Evolutionary conservation across 1,284 basidiomycete species (phyloP), one percentile per base, ranked within the genome.

Genomic region (Phellopilus nigrolimitatus): DNA sequence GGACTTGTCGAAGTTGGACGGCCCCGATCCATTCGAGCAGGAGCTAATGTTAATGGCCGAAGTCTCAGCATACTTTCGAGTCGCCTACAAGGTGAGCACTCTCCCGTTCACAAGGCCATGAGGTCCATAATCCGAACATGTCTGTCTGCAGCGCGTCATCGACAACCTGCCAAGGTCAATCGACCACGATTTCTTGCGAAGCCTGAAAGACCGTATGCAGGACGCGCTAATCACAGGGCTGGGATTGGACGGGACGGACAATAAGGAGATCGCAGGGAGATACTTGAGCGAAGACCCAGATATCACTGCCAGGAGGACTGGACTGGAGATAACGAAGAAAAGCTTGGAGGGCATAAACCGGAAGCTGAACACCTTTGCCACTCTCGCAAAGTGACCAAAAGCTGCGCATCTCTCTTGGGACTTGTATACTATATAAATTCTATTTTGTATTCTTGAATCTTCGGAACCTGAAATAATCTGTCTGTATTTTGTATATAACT

Each of bases 121-220:
- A 37, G 15, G 9, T 37, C 9, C 8, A 21, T 22, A 31, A 34
- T 46, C 25, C 21, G 4, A 22, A 9, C 22, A 24, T n/a, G 5
- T 9, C 25, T 21, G 5, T 17, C 15, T 13, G 30, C 53, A 83
- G 80, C 72, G 80, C n/a, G 63, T 79, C 48, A 71, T 79, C 22
- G 80, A 82, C 54, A 64, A 72, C 24, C 55, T 80, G 22, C 78
- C 78, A 0, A 63, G 75, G 7, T 66, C 67, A 24, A 78, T 81
- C 27, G 78, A 81, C 47, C 72, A 73, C 31, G 66, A 49, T n/a
- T 49, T 49, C 10, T 17, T 49, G 25, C 36, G 33, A 17, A 21
- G 47, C 7, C 28, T 49, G 1, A 8, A 15, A 9, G 15, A 21
- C 13, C 8, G 47, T 9, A 49, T 41, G 27, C 36, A 49, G 15